Evolutionary conservation across 75 land plant species (phyloP), one percentile per base, ranked within the genome.

Genomic region (Picea glauca): DNA sequence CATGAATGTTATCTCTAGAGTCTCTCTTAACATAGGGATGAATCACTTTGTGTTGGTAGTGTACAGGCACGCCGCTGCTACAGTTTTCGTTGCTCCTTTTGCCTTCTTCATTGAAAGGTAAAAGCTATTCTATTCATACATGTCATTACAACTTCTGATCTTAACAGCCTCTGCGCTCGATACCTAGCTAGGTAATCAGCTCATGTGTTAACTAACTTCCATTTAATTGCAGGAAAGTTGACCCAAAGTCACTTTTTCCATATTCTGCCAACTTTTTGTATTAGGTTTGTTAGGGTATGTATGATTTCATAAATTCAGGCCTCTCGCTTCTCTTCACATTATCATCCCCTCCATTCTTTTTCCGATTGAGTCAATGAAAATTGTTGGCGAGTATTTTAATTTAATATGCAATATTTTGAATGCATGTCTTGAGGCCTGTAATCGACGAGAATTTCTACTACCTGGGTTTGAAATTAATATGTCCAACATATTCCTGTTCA

Each of bases 401-500:
- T 26, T 1, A 67, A 23, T 20, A 2, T 11, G 3, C 23, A 6
- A 14, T 5, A 33, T 67, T 67, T 9, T 67, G 2, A 7, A n/a
- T 18, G 2, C 40, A 38, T 38, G 4, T 46, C 5, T 31, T 18
- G 58, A 81, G 82, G 33, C 79, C 77, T 33, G 63, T 75, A 7
- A n/a, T 76, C 1, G 61, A 64, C 32, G 56, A 78, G 38, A 61
- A 32, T 54, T 63, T 56, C 18, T 81, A 81, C 62, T 81, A 76
- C 33, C 0, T 43, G 21, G 82, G 80, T 2, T 38, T 80, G 26
- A 26, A 26, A 26, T 26, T 26, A 26, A 26, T 26, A 26, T 26
- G 26, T 26, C 26, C 26, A 26, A 84, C 83, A 21, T 82, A 82
- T 32, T 40, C 80, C 3, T 83, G 76, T 62, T 80, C 86, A 21